A percentile compares a stretch with the other conserved stretches of the same genome.
Conservation (phyloP, 1,284 basidiomycete genomes). For the Coriolopsis trogii region DNA sequence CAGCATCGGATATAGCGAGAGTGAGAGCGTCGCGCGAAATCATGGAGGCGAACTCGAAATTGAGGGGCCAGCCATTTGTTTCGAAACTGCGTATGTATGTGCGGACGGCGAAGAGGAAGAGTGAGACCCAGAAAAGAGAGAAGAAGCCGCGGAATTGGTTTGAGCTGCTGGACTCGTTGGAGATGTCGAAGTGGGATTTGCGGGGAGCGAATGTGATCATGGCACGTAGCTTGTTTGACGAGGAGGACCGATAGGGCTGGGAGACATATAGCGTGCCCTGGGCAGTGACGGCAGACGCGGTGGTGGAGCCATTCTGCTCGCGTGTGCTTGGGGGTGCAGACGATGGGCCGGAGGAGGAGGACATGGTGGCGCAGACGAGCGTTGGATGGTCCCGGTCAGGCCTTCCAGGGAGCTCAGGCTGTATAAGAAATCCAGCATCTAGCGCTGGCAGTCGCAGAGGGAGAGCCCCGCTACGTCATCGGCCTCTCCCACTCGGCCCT, state of each 20-base stretch:
- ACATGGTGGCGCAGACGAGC: conserved; percentile 13
- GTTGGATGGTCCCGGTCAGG: not conserved
- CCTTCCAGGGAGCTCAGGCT: too few relatives aligned
- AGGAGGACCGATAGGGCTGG: conserved; percentile 68
- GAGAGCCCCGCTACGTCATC: not conserved
- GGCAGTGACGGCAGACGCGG: conserved; percentile 37
- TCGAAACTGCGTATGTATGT: conserved; percentile 82
- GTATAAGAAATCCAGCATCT: not conserved
- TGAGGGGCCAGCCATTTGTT: conserved; percentile 77
- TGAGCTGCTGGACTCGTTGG: conserved; percentile 68
- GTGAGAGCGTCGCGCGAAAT: conserved; percentile 87
- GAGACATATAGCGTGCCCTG: conserved; percentile 75
- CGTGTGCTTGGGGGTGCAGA: not conserved
- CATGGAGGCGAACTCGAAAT: conserved; percentile 83
- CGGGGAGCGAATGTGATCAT: conserved; percentile 85
- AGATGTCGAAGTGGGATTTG: conserved; percentile 82
- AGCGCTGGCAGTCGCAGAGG: not conserved
- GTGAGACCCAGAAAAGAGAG: conserved; percentile 88
- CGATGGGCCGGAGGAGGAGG: conserved; percentile 7
- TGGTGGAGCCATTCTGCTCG: conserved; percentile 6
- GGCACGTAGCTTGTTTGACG: conserved; percentile 70
- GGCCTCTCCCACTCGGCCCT: not conserved
- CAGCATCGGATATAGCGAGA: conserved; percentile 83
- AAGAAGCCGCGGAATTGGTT: conserved; percentile 97
- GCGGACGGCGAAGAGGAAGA: conserved; percentile 79